Evolutionary conservation across 768 basidiomycete genomes (phyloP).

Genomic region (Termitomyces sp.): DNA sequence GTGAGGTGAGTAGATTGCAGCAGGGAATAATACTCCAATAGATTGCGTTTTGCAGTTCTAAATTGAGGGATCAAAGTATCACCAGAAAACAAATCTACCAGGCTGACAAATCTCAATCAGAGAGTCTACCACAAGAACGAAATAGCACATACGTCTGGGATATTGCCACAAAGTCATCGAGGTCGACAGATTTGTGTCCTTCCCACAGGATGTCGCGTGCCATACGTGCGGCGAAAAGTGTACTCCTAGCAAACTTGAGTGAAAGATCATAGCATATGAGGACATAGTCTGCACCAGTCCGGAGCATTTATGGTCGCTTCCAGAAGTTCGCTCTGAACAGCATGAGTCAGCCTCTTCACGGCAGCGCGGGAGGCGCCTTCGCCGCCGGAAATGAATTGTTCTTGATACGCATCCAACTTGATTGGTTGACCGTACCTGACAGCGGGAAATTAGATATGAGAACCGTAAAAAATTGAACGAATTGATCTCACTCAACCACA

Average conservation of each 20-base stretch:
- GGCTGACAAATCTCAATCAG: slow-evolving; percentile 35
- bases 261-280: not conserved
- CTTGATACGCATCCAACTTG: slow-evolving; percentile 62
- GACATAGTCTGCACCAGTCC: slow-evolving; percentile 66
- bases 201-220: slow-evolving; percentile 93
- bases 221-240: slow-evolving; percentile 86
- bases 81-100: slow-evolving; percentile 84
- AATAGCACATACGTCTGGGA: slow-evolving; percentile 78
- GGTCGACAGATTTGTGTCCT: slow-evolving; percentile 64
- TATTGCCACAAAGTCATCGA: slow-evolving; percentile 77
- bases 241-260: slow-evolving; percentile 56
- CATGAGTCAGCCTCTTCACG: slow-evolving; percentile 80
- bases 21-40: slow-evolving; percentile 87
- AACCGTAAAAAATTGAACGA: not conserved
- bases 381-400: slow-evolving; percentile 65
- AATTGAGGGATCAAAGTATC: slow-evolving; percentile 56
- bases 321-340: slow-evolving; percentile 64
- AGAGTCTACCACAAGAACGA: not conserved
- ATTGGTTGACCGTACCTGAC: slow-evolving; percentile 82
- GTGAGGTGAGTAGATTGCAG: slow-evolving; percentile 77
- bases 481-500: slow-evolving; percentile 57
- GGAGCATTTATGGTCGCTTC: slow-evolving; percentile 86
- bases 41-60: slow-evolving; percentile 53
- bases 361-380: slow-evolving; percentile 71
- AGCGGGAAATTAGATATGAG: slow-evolving; percentile 3